phyloP scores from a whole-genome alignment of 2,329 filamentous ascomycete species.

The Trichoderma koningiopsis region DNA sequence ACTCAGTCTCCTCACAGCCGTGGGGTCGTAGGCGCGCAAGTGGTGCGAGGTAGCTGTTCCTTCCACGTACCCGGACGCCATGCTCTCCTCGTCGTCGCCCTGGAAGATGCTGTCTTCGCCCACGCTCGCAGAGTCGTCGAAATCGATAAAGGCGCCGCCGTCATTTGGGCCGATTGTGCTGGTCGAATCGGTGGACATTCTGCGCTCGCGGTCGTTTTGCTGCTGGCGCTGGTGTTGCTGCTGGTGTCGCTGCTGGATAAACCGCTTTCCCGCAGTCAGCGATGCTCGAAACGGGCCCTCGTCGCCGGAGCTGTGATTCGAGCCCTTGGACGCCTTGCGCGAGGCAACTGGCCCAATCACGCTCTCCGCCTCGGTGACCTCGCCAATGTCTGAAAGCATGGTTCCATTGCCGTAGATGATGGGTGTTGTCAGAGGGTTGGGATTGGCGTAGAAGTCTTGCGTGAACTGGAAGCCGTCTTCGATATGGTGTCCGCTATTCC shows the following conservation, averaged over 20 bases:
- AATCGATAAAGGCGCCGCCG: slow-evolving; percentile 57
- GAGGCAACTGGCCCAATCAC: slow-evolving; percentile 48
- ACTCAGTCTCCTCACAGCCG: slow-evolving; percentile 28
- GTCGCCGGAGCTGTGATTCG: slow-evolving; percentile 39
- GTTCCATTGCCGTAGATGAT: slow-evolving; percentile 71
- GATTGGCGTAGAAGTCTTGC: slow-evolving; percentile 44
- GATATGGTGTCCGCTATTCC: slow-evolving; percentile 50
- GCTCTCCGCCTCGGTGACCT: slow-evolving; percentile 58
- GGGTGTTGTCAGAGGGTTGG: slow-evolving; percentile 57
- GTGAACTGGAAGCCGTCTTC: slow-evolving; percentile 47
- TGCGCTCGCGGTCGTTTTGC: slow-evolving; percentile 49
- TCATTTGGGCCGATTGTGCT: slow-evolving; percentile 61
- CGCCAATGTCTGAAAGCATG: slow-evolving; percentile 67
- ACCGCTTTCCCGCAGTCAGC: slow-evolving; percentile 48
- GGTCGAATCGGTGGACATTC: slow-evolving; percentile 60
- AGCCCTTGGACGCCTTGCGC: slow-evolving; percentile 41
- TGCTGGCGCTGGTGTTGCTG: slow-evolving; percentile 48
- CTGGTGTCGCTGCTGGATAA: slow-evolving; percentile 45
- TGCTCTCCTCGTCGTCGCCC: slow-evolving; percentile 68
- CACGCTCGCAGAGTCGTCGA: slow-evolving; percentile 63
- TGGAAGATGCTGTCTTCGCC: slow-evolving; percentile 66
- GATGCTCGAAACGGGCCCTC: slow-evolving; percentile 46
- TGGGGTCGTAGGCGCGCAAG: slow-evolving; percentile 23
- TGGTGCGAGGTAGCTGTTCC: slow-evolving; percentile 41
- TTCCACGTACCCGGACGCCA: slow-evolving; percentile 59